Base-by-base conservation (phyloP, 768 basidiomycete genomes). In the Kwoniella sp. region DNA sequence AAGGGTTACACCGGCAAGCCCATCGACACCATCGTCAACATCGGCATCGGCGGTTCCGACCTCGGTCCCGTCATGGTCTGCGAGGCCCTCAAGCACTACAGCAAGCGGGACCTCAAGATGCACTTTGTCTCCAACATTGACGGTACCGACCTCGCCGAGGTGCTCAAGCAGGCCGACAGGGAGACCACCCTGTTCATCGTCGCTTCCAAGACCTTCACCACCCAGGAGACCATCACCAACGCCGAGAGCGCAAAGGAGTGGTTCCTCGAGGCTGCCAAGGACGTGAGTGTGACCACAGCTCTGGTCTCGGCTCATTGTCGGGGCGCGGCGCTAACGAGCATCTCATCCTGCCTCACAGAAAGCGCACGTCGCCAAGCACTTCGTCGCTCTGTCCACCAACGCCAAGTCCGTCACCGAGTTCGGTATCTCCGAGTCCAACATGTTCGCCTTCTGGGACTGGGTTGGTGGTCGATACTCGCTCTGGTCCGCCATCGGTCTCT, bases 391-490 rank as follows among this genome's bases (percentile, higher is more conserved):
- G 52, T 91, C 88, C 67, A 99, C 95, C 51, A 99, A 99, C 76
- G 89, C 89, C 45, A 82, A 84, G 70, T 89, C 88, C 10, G 95
- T 98, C 50, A 87, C 88, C 15, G 83, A 80, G 2, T 99, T 99
- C 69, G 95, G 95, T 34, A 99, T 99, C 69, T 79, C 85, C 39
- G 75, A 84, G 55, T 80, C 81, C 62, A 96, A 96, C 78, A 99
- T 99, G 92, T 99, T 99, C 83, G 84, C 87, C 72, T 98, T 99
- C 83, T 99, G 93, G 93, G 95, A 98, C 76, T 99, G 95, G 95
- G 95, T 99, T 59, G 95, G 95, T 57, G 95, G 95, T 23, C 83
- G 93, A 58, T 99, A 99, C 82, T 90, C 87, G 65, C 80, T 99
- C 60, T 98, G 95, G 93, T 91, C 89, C 57, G 93, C 95, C 26